Evolutionary conservation across 2,329 filamentous ascomycete species (phyloP).

Genomic region (Diaporthe sp.): DNA sequence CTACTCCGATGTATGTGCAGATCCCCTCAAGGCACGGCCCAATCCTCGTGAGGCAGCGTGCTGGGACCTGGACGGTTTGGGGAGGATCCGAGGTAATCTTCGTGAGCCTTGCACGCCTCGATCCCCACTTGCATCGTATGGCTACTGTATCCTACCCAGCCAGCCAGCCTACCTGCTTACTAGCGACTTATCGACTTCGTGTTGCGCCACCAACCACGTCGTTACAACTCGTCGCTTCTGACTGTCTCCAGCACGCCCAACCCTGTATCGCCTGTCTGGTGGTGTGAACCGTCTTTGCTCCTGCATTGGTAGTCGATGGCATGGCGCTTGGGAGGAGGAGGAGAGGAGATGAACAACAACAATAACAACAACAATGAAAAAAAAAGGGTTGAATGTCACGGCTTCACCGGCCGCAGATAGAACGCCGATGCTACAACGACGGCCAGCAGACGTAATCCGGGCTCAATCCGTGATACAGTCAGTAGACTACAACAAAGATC

Average conservation of each 20-base stretch:
- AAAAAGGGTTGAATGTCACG: not conserved
- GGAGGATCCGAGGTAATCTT: not conserved
- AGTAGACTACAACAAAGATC: not conserved
- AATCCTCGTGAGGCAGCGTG: not conserved
- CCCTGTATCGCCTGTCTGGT: not conserved
- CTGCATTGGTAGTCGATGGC: not conserved
- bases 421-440: not conserved
- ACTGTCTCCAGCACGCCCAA: not conserved
- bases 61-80: not conserved
- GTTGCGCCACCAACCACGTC: constrained; percentile 18
- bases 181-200: constrained; percentile 22
- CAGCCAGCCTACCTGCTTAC: not conserved
- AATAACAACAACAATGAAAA: not conserved
- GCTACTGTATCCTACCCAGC: not conserved
- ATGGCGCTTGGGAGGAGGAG: not conserved
- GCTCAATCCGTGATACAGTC: not conserved
- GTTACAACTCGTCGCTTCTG: constrained; percentile 1
- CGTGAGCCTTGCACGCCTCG: not conserved
- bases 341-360: not conserved
- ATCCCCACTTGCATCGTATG: not conserved
- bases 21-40: constrained; percentile 2
- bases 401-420: not conserved
- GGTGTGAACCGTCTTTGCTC: constrained; percentile 1
- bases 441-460: not conserved
- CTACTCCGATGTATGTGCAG: not conserved